Evolutionary conservation across 805 yeast species (phyloP), one percentile per base, ranked within the genome.

Genomic region (Teunomyces gatunensis): DNA sequence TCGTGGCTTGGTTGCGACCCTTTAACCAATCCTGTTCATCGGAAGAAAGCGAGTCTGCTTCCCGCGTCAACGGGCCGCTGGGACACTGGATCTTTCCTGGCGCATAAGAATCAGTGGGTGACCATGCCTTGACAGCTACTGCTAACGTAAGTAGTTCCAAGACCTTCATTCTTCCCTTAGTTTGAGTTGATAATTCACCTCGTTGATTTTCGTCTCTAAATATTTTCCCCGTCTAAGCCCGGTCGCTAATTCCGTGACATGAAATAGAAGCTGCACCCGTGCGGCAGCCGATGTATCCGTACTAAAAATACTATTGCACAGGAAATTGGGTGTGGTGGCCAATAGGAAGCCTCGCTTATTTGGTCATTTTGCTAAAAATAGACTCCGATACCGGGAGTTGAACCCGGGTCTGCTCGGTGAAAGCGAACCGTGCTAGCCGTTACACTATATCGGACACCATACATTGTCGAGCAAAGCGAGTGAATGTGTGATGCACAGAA

Each of bases 331-430:
- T 15, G 17, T 15, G 17, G 17, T 1, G 17, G 17, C 17, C 17
- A 15, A 18, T 18, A 18, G 20, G 4, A 18, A 18, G 20, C 20
- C 4, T 18, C 4, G 20, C 4, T 18, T 18, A 3, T 18, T 18
- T 18, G 20, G 20, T 18, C 20, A 18, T 18, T 18, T 18, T n/a
- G 29, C 28, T 28, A 27, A 40, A 40, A 46, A 29, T 17, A 11
- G 27, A 21, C 78, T 82, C 87, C 87, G 86, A 80, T 81, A 76
- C 88, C 85, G 87, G 87, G 87, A 81, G 85, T 83, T 86, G 88
- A 83, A 83, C 87, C 87, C 87, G 85, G 84, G 81, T 76, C 71
- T 82, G 84, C 86, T 80, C 87, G 85, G 87, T 82, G 86, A 83
- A 82, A 82, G 86, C 85, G 85, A 80, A 79, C 85, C 85, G 83